Evolutionary conservation across 352 stramenopile species (phyloP), one percentile per base, ranked within the genome.

Genomic region (Globisporangium irregulare): DNA sequence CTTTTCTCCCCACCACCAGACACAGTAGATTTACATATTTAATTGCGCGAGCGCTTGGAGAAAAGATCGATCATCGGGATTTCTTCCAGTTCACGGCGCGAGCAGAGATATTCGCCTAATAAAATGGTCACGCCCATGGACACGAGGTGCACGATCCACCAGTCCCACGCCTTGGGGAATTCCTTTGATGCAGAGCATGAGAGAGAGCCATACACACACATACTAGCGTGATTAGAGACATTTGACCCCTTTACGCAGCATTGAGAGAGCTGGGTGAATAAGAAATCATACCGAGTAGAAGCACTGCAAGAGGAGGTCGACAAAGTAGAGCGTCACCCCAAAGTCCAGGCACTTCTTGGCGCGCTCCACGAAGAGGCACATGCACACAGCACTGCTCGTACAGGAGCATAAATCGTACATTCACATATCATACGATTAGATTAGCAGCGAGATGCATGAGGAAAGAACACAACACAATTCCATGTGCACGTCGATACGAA

Each of bases 271-370:
- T 46, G 3, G 27, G 27, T 6, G 14, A 14, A 66, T 18, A 29
- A 27, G 29, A 15, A 24, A 3, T 69, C 74, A 27, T 46, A 95
- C 87, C 72, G 80, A 89, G 77, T 97, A 97, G 72, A 94, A 90
- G 58, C 79, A 86, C 67, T 92, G 87, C 18, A 80, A 68, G 25
- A 96, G 66, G 41, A 97, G 77, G 67, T 97, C 87, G 41, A 97
- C 77, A 66, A 96, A 92, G 74, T 94, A 95, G 50, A 94, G 85
- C 62, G 90, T 96, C 43, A 95, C 82, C 58, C 89, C 90, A 84
- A 97, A 97, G 74, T 97, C 90, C 62, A 97, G 79, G 59, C 90
- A 97, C 70, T 97, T 97, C 61, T 97, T 97, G 48, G 90, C 87
- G 25, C 90, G 84, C 73, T 97, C 90, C 34, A 97, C 87, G 54